Conservation (phyloP, 805 yeast genomes). For the Kazachstania kunashirensis region DNA sequence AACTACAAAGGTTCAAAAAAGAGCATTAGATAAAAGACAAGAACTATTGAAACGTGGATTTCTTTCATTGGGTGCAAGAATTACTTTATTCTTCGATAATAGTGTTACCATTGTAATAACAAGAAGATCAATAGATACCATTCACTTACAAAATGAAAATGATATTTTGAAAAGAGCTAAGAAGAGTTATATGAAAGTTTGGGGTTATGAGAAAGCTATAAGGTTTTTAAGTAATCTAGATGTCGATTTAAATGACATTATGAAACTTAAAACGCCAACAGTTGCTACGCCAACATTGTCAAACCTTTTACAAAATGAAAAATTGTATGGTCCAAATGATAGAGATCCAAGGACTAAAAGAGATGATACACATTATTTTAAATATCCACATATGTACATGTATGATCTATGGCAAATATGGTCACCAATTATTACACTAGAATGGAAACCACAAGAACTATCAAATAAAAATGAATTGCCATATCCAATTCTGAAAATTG, state of each 20-base stretch:
- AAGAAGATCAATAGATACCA: conserved; percentile 40
- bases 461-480: conserved; percentile 31
- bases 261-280: conserved; percentile 15
- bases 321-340: conserved; percentile 76
- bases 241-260: conserved; percentile 29
- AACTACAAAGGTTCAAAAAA: conserved; percentile 13
- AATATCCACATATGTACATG: conserved; percentile 61
- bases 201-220: conserved; percentile 80
- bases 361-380: conserved; percentile 77
- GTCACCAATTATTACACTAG: conserved; percentile 74
- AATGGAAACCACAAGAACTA: conserved; percentile 49
- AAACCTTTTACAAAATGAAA: conserved; percentile 71
- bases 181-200: conserved; percentile 57
- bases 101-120: conserved; percentile 72
- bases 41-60: conserved; percentile 27
- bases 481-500: conserved; percentile 26
- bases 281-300: conserved; percentile 36
- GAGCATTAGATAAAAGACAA: conserved; percentile 20
- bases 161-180: conserved; percentile 64
- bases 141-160: conserved; percentile 34
- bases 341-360: conserved; percentile 78
- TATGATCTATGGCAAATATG: conserved; percentile 71
- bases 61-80: conserved; percentile 41
- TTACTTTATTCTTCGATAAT: conserved; percentile 49
- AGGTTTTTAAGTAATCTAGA: conserved; percentile 65